Evolutionary conservation across 106 monocot species (phyloP).

Genomic region (Dioscorea dumetorum): DNA sequence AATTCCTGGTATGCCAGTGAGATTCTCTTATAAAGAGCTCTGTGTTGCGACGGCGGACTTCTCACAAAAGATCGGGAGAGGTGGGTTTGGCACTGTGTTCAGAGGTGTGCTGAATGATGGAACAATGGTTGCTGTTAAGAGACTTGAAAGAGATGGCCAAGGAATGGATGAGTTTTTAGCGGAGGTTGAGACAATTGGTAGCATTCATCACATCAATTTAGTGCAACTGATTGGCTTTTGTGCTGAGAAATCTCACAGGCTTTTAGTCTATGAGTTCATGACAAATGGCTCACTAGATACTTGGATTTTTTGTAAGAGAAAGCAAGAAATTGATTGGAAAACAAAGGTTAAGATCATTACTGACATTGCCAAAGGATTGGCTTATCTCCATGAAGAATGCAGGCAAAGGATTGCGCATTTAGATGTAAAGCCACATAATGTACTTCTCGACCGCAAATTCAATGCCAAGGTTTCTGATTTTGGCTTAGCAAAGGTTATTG

Average conservation of each 20-base stretch:
- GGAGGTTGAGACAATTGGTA: not conserved
- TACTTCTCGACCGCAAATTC: conserved; percentile 13
- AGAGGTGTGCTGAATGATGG: not conserved
- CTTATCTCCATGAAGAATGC: conserved; percentile 24
- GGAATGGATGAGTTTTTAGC: conserved; percentile 15
- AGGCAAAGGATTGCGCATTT: conserved; percentile 11
- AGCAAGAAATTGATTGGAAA: conserved; percentile 2
- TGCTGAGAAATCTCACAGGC: conserved; percentile 17
- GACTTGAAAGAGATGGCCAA: not conserved
- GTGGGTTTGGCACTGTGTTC: not conserved
- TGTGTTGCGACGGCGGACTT: not conserved
- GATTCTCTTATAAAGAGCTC: not conserved
- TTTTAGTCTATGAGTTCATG: conserved; percentile 36
- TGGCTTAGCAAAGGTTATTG: conserved; percentile 14
- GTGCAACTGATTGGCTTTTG: conserved; percentile 30
- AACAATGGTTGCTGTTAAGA: not conserved
- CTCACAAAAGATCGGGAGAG: not conserved
- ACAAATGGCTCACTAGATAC: no score
- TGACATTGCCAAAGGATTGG: not conserved
- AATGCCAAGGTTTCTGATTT: conserved; percentile 22
- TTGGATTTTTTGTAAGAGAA: not conserved
- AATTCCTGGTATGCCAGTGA: not conserved
- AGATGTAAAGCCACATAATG: conserved; percentile 18
- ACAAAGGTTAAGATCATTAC: conserved; percentile 6
- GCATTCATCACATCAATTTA: conserved; percentile 33